Conservation (phyloP, 2,329 filamentous ascomycete species). For the Chalaropsis thielavioides region DNA sequence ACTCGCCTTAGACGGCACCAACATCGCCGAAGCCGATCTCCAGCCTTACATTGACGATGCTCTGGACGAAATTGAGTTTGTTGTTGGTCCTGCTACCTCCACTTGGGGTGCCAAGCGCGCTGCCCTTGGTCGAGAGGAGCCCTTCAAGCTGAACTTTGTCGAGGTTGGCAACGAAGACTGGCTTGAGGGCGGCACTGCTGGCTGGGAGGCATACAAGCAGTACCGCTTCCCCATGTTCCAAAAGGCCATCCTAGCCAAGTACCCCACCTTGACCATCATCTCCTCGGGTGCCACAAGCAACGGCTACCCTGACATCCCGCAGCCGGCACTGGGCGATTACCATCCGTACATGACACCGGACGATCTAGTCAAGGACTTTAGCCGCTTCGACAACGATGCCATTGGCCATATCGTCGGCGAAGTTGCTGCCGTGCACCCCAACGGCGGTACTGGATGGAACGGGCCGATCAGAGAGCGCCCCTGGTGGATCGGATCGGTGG, state of each 20-base stretch:
- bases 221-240: constrained; percentile 46
- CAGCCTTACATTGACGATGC: constrained; percentile 44
- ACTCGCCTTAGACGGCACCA: constrained; percentile 38
- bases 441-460: constrained; percentile 35
- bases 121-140: constrained; percentile 44
- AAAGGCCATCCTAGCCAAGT: constrained; percentile 40
- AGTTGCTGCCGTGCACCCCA: constrained; percentile 37
- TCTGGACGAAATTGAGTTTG: constrained; percentile 49
- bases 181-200: constrained; percentile 35
- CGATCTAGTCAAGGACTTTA: constrained; percentile 34
- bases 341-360: constrained; percentile 39
- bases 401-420: constrained; percentile 32
- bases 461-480: constrained; percentile 34
- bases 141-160: constrained; percentile 45
- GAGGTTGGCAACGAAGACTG: constrained; percentile 57
- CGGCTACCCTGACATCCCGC: constrained; percentile 27
- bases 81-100: constrained; percentile 38
- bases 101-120: constrained; percentile 44
- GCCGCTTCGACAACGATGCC: constrained; percentile 37
- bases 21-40: constrained; percentile 37
- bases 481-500: constrained; percentile 46
- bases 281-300: constrained; percentile 34
- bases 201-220: constrained; percentile 36
- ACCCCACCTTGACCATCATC: constrained; percentile 44
- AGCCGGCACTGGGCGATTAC: constrained; percentile 33